A percentile compares a stretch with the other conserved stretches of the same genome.
Evolutionary conservation across 495 filamentous ascomycete genomes (phyloP).

Genomic region (Neurospora sp.): DNA sequence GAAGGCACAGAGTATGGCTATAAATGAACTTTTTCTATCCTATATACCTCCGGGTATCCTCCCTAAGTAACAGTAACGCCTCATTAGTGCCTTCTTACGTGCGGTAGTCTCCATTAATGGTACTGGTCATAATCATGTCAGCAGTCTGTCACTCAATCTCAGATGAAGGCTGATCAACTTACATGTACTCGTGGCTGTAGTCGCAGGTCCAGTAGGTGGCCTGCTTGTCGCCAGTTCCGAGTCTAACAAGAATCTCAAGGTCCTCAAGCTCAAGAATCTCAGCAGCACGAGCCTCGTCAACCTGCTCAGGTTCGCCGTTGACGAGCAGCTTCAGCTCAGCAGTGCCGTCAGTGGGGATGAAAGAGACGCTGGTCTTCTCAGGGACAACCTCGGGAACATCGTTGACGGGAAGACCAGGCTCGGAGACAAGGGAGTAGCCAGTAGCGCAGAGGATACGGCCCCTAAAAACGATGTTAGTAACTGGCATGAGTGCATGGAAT

Average conservation of each 20-base stretch:
- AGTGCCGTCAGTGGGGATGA: conserved; percentile 78
- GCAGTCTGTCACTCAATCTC: neutral
- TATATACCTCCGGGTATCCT: neutral
- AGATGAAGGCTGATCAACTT: conserved; percentile 6
- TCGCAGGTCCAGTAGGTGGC: conserved; percentile 93
- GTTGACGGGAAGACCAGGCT: conserved; percentile 40
- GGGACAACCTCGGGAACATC: conserved; percentile 58
- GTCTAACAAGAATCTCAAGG: conserved; percentile 65
- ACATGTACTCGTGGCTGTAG: conserved; percentile 93
- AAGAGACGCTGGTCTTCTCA: conserved; percentile 82
- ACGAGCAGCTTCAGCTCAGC: conserved; percentile 74
- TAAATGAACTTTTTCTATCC: neutral
- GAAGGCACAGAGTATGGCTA: neutral
- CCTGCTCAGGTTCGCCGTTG: conserved; percentile 80
- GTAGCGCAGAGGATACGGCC: conserved; percentile 89
- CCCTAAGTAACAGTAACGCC: neutral
- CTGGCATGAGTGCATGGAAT: neutral
- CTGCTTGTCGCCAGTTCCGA: conserved; percentile 63
- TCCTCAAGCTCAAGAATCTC: conserved; percentile 82
- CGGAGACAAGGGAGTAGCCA: conserved; percentile 73
- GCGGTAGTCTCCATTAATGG: conserved; percentile 87
- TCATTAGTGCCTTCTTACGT: conserved; percentile 36
- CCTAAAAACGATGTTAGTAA: conserved; percentile 24
- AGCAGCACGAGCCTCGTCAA: conserved; percentile 73
- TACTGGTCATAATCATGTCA: conserved; percentile 30